Base-by-base conservation (phyloP, 148 eudicot genomes). In the Camellia lanceoleosa region DNA sequence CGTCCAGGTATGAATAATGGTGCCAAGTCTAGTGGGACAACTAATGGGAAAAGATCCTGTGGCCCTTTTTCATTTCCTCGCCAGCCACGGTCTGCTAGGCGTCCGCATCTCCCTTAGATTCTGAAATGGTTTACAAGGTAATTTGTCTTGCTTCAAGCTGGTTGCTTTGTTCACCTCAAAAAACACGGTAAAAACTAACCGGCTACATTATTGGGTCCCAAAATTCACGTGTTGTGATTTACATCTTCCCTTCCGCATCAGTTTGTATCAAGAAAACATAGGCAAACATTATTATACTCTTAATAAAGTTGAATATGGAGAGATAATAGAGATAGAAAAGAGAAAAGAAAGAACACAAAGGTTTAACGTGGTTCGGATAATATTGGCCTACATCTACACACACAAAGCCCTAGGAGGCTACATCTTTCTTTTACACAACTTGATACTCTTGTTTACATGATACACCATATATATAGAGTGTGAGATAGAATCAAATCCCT, bases 11-110 rank as follows among this genome's bases (percentile, higher is more conserved):
- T 62, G 82, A 78, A 74, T 62, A 90, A 85, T 71, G 82, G 82
- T 20, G 65, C 19, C 62, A 82, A 87, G 81, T 64, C 90, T 75
- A 84, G 80, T 15, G 89, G 86, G 84, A 71, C 83, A 66, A 77
- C n/a, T 70, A 86, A 44, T 15, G 13, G 89, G 82, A 90, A 88
- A 76, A 85, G 89, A 80, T 83, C 97, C 11, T 89, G 80, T 51
- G 89, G 93, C 85, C 92, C 93, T 73, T 89, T 95, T 73, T 71
- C 86, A 55, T 85, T 87, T 88, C 92, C 97, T 71, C 97, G 90
- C 19, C 89, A 84, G 58, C 84, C 86, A 71, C 97, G 97, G 55
- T 90, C 97, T 73, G 92, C 87, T 44, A 87, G 89, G 81, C 94
- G 86, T 63, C 89, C 89, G 49, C 78, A 76, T 76, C 83, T 88